Evolutionary conservation across 306 rosid species (phyloP), one percentile per base, ranked within the genome.

Genomic region (Citrullus colocynthis): DNA sequence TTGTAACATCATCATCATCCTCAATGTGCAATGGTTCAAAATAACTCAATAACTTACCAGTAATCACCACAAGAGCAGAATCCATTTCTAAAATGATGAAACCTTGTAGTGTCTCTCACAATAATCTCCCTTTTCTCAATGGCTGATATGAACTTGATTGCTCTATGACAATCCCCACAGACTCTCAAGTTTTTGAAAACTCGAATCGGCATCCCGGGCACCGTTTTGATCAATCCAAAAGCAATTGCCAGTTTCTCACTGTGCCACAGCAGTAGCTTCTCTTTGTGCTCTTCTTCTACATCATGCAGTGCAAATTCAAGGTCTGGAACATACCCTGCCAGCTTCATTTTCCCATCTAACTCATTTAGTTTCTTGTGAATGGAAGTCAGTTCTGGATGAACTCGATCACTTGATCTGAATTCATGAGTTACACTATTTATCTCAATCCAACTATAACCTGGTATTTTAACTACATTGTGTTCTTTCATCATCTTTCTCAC

Each of bases 401-500:
- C 62, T 69, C 93, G 78, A 73, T 90, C 97, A 10, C 88, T 79
- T 54, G 98, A 94, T 85, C 97, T 85, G 85, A 94, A 91, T 81
- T 91, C 93, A 32, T 94, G 97, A 54, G 87, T 87, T 9, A 24
- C 80, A 75, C 83, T 84, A 78, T 85, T 82, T 42, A 91, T 82
- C 86, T 94, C 98, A 34, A 91, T 89, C 98, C 97, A 94, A 77
- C 97, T 91, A 61, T 83, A 90, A 41, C 97, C 97, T 13, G 98
- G 97, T 30, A 77, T 58, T 85, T 91, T 94, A 79, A 89, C 88
- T 4, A 86, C 87, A 12, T 86, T 83, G 49, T 85, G 87, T 78
- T 88, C 89, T 84, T 88, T 91, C 97, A 94, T 94, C 17, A 78
- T 81, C 74, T 58, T 84, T 78, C 98, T 87, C 78, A 90, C 82